Percentiles rank a stretch among this genome's conserved stretches.
Evolutionary conservation across 495 filamentous ascomycete genomes (phyloP).

Genomic region (Cladorrhinum samala): DNA sequence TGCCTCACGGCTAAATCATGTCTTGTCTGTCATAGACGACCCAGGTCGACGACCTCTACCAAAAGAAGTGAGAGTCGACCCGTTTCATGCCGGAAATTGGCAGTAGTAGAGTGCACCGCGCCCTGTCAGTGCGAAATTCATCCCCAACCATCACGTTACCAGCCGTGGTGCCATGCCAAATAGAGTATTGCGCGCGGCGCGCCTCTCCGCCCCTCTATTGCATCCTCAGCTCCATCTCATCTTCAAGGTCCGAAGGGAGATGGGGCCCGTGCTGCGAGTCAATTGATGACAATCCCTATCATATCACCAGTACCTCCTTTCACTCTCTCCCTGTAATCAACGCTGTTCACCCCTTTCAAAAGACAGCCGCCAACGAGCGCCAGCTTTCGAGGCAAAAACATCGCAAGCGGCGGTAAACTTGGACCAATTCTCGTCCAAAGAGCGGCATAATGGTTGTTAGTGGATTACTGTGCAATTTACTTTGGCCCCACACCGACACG

Average conservation of each 20-base stretch:
- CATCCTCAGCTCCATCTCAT: background rate
- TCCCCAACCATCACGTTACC: background rate
- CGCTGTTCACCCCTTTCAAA: background rate
- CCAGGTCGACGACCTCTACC: background rate
- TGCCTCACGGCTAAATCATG: background rate
- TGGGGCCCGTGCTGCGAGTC: too few relatives aligned
- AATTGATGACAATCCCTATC: background rate
- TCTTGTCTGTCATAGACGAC: background rate
- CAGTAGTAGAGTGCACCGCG: background rate
- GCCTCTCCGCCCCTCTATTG: background rate
- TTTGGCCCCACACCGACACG: slow-evolving; percentile 2
- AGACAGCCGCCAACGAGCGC: background rate
- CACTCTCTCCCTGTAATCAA: too few relatives aligned
- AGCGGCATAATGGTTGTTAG: slow-evolving; percentile 7
- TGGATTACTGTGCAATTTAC: slow-evolving; percentile 24
- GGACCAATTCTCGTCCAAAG: background rate
- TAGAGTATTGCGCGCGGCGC: background rate
- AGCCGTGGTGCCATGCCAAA: background rate
- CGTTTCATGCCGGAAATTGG: slow-evolving; percentile 8
- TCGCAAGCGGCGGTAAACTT: background rate
- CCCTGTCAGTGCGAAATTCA: slow-evolving; percentile 1
- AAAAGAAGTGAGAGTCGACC: too few relatives aligned
- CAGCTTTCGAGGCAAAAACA: too few relatives aligned
- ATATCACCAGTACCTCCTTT: too few relatives aligned
- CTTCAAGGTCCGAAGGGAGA: background rate